Conservation (phyloP, 371 early-diverging fungal genomes). For the Lichtheimia hyalospora region DNA sequence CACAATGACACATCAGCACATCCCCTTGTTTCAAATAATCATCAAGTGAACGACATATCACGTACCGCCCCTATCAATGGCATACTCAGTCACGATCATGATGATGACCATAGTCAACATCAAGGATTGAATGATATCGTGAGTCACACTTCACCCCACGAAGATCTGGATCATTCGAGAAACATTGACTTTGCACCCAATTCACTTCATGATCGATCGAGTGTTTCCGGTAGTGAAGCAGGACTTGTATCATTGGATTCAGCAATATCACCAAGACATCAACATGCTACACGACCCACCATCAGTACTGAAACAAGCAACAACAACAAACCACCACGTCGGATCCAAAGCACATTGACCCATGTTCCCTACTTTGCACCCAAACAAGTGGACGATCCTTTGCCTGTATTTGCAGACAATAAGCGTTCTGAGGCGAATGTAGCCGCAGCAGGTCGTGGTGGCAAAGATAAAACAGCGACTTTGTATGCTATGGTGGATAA, state of each 20-base stretch:
- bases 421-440: conserved; percentile 9
- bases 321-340: neutral
- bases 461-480: conserved; percentile 28
- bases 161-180: too few relatives aligned
- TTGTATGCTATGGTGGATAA: conserved; percentile 39
- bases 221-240: neutral
- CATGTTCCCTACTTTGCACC: conserved; percentile 20
- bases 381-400: conserved; percentile 3
- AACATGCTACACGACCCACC: neutral
- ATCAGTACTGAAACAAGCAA: neutral
- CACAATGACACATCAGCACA: neutral
- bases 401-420: conserved; percentile 15
- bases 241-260: neutral
- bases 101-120: too few relatives aligned
- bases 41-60: too few relatives aligned
- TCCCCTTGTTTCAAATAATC: neutral
- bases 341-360: neutral
- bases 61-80: too few relatives aligned
- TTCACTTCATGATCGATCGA: too few relatives aligned
- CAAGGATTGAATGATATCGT: too few relatives aligned
- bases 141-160: too few relatives aligned
- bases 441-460: conserved; percentile 10
- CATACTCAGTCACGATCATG: too few relatives aligned
- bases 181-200: too few relatives aligned
- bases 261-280: neutral